Evolutionary conservation across 192 early-diverging fungal genomes (phyloP).

Genomic region (Linnemannia exigua): DNA sequence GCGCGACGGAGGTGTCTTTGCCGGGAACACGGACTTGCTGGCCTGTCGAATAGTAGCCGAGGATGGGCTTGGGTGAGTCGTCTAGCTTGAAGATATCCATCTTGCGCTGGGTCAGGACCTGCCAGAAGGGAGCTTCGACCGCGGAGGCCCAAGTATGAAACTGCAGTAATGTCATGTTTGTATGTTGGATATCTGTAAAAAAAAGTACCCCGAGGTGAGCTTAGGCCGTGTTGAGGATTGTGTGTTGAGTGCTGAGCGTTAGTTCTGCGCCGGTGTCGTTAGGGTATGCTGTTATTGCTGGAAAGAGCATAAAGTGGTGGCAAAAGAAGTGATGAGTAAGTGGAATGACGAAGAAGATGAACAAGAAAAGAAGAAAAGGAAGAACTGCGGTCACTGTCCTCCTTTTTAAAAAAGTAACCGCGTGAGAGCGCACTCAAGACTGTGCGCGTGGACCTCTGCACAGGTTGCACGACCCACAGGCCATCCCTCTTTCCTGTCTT

Average conservation of each 20-base stretch:
- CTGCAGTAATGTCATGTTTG: constrained; percentile 69
- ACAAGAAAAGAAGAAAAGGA: background rate
- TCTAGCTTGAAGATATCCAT: constrained; percentile 87
- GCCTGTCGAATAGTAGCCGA: constrained; percentile 77
- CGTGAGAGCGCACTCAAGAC: background rate
- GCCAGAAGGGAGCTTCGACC: constrained; percentile 94
- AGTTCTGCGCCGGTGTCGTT: background rate
- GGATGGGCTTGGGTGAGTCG: constrained; percentile 68
- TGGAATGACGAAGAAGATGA: background rate
- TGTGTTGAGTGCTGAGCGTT: background rate
- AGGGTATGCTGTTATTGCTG: background rate
- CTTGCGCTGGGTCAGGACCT: constrained; percentile 84
- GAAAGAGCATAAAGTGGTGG: background rate
- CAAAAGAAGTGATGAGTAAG: background rate
- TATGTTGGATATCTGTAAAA: too few relatives aligned
- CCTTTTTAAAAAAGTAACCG: background rate
- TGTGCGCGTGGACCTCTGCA: background rate
- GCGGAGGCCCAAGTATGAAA: constrained; percentile 89
- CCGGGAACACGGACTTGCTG: constrained; percentile 61
- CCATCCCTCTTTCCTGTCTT: background rate
- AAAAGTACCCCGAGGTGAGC: too few relatives aligned
- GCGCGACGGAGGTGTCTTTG: constrained; percentile 58
- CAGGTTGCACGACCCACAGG: background rate
- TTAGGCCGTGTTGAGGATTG: background rate
- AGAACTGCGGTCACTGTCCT: background rate